These are phyloP conservation scores for Gentiana dahurica DNA, from an alignment of 257 asterid species.

Conservation along the genomic window DNA sequence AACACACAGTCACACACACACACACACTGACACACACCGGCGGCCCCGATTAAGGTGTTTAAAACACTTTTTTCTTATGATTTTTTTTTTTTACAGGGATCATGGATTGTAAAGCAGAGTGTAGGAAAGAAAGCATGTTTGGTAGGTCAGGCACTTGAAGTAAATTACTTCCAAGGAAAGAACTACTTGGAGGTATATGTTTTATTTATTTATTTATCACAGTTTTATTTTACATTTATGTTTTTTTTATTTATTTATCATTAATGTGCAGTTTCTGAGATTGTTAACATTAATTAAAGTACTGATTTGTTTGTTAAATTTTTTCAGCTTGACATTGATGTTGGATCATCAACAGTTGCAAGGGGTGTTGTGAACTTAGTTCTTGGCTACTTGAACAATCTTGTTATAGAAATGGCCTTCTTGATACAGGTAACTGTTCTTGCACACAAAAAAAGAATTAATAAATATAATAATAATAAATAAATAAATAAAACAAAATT, in stretches of 20 bases:
- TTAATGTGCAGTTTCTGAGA: no score
- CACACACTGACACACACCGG: no score
- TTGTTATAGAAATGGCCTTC: conserved; percentile 79
- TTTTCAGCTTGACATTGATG: conserved; percentile 58
- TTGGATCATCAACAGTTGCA: conserved; percentile 84
- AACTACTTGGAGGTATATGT: conserved; percentile 74
- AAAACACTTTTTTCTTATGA: no score
- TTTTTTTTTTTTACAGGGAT: conserved; percentile 40
- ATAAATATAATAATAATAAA: no score
- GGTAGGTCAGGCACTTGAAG: conserved; percentile 80
- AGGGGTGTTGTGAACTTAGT: conserved; percentile 80
- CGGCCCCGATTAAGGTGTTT: no score
- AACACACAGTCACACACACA: no score
- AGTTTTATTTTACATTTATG: no score
- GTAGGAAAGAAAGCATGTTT: conserved; percentile 92
- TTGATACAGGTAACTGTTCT: conserved; percentile 19
- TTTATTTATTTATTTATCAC: no score
- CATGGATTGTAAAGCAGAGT: conserved; percentile 97
- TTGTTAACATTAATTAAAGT: no score
- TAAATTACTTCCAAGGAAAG: conserved; percentile 58
- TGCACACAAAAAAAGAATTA: background rate
- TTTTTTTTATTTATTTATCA: no score
- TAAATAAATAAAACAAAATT: no score
- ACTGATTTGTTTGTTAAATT: background rate
- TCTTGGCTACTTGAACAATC: conserved; percentile 67